A percentile compares a stretch with the other conserved stretches of the same genome.
phyloP scores from a whole-genome alignment of 75 land plant genomes.

The Cupressus sempervirens region DNA sequence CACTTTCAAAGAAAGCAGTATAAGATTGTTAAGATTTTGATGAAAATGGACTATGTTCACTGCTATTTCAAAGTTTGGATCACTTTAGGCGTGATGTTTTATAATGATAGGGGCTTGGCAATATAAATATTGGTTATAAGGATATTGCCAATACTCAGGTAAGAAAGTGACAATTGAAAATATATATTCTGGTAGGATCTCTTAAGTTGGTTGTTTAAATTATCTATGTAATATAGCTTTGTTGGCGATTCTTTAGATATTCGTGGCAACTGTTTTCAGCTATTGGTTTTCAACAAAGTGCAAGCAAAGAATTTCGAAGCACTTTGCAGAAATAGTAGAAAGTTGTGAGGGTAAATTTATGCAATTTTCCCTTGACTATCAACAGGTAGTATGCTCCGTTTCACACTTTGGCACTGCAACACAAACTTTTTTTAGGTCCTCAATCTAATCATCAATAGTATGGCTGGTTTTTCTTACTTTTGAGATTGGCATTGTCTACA shows the following conservation, averaged over 20 bases:
- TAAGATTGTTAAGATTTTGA: neutral
- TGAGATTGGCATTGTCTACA: slow-evolving; percentile 19
- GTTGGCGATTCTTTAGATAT: neutral
- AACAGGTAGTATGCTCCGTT: slow-evolving; percentile 58
- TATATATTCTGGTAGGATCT: neutral
- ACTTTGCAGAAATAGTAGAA: slow-evolving; percentile 85
- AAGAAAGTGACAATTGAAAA: neutral
- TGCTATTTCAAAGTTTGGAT: neutral
- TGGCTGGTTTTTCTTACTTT: neutral
- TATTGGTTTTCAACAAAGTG: slow-evolving; percentile 75
- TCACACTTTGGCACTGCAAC: slow-evolving; percentile 8
- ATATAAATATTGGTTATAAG: slow-evolving; percentile 92
- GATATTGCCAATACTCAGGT: slow-evolving; percentile 96
- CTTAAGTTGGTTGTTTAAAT: neutral
- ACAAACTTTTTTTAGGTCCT: slow-evolving; percentile 5
- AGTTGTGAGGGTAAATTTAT: slow-evolving; percentile 74
- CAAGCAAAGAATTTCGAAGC: slow-evolving; percentile 85
- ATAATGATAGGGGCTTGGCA: slow-evolving; percentile 68
- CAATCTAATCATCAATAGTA: neutral
- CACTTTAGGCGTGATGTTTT: neutral
- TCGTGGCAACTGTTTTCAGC: slow-evolving; percentile 26
- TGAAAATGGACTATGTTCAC: neutral
- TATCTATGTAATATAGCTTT: neutral
- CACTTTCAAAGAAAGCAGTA: neutral
- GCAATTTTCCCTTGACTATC: slow-evolving; percentile 82